phyloP scores from a whole-genome alignment of 495 filamentous ascomycete genomes.

The Platismatia glauca region DNA sequence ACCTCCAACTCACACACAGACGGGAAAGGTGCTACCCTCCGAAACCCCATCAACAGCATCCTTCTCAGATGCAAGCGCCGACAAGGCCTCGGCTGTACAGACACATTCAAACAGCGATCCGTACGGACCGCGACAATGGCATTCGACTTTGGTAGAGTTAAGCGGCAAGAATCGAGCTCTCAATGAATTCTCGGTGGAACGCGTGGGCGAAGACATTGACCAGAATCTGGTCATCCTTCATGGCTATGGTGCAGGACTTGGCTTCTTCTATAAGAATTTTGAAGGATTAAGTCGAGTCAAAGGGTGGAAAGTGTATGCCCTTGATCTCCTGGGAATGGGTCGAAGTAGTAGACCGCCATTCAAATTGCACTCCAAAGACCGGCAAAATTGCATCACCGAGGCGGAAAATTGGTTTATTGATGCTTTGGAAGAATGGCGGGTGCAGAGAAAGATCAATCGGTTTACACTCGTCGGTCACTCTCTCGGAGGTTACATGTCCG shows the following conservation, averaged over 20 bases:
- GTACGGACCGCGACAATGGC: constrained; percentile 77
- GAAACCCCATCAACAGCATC: constrained; percentile 27
- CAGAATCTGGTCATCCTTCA: constrained; percentile 95
- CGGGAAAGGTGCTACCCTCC: constrained; percentile 44
- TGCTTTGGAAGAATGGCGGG: constrained; percentile 90
- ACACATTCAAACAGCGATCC: constrained; percentile 59
- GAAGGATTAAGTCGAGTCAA: constrained; percentile 66
- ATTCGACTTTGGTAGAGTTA: constrained; percentile 73
- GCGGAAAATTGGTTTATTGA: constrained; percentile 96
- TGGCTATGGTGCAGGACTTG: constrained; percentile 90
- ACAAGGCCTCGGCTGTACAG: constrained; percentile 37
- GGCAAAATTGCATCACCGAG: constrained; percentile 72
- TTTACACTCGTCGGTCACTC: constrained; percentile 92
- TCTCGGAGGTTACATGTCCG: constrained; percentile 86
- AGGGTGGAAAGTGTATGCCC: constrained; percentile 84
- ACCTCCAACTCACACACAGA: constrained; percentile 60
- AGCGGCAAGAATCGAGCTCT: constrained; percentile 77
- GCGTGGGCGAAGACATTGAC: constrained; percentile 63
- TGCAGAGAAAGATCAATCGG: constrained; percentile 76
- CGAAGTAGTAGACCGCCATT: constrained; percentile 79
- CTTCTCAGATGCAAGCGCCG: constrained; percentile 32
- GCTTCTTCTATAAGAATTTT: constrained; percentile 97
- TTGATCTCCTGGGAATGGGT: constrained; percentile 93
- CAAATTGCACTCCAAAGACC: constrained; percentile 70
- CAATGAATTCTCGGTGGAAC: constrained; percentile 89